Evolutionary conservation across 208 protist genomes (phyloP), one percentile per base, ranked within the genome.

Genomic region (Acanthamoeba royreba): DNA sequence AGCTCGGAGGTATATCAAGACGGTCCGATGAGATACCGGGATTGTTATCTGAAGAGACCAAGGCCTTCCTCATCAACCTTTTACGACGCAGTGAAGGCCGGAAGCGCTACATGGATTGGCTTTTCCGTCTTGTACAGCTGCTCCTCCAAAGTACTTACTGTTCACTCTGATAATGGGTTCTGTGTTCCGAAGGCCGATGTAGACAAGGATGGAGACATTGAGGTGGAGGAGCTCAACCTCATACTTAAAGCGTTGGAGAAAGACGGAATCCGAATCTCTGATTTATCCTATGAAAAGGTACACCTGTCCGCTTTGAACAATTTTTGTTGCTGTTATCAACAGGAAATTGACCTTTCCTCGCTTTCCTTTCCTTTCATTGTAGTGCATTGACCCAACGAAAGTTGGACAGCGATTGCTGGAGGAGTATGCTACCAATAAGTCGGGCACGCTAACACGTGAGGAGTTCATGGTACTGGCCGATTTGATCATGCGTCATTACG

Each of bases 381-480:
- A 58, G 42, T 87, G 47, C 28, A 61, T 52, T 35, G 79, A 87
- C 45, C 42, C 42, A n/a, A 52, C 42, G 4, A 87, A 58, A 13
- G 79, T 87, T 13, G 79, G 46, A 35, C 79, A 87, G 79, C 79
- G 79, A 2, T 35, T 87, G 79, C 19, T 87, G 31, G 79, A 87
- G 42, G 79, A 87, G 45, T 87, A 87, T 22, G 79, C 42, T 46
- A 87, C 79, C 47, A 58, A 87, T 40, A 87, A 87, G 38, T 61
- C 79, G 38, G 79, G 79, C 7, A 61, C 47, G 8, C 79, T 87
- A 28, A 87, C 79, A 19, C 42, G 47, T 28, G 79, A 87, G 42
- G 79, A 87, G 79, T 87, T 87, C 47, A 87, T 87, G 79, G 79
- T 87, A 28, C 33, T 87, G 17, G 79, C 79, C 4, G 79, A 87